Base-by-base conservation (phyloP, 768 basidiomycete genomes). In the Gloeophyllum trabeum region DNA sequence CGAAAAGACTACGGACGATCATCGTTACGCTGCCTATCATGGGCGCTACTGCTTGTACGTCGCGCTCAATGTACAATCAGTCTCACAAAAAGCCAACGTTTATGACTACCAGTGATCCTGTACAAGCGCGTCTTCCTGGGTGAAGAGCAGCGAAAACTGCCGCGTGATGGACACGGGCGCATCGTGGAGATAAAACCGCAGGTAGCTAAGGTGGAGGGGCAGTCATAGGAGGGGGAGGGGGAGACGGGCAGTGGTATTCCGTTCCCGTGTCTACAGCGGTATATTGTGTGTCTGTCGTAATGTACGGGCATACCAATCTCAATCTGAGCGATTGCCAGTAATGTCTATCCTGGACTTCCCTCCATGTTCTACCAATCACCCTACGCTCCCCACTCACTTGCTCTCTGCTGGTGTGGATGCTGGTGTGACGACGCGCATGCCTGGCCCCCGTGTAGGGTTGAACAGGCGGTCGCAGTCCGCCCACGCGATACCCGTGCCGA, bases 401-500 rank as follows among this genome's bases (percentile, higher is more conserved):
- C 48, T 44, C 46, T 54, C 35, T n/a, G 41, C 44, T 50, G 48
- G 52, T 48, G 46, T 57, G 50, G 37, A 71, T 19, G 51, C 44
- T 18, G 56, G 67, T 21, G 20, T 7, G 51, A 90, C 61, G 55
- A 91, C 72, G 48, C 84, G 76, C 35, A 81, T 84, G 46, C 90
- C 90, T 16, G 89, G 80, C 59, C 91, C 75, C 53, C 89, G 75
- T 38, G 90, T 82, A 16, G 88, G 84, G 64, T 91, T 91, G 76
- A 93, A 94, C 13, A 84, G 81, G 39, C 89, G 77, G 65, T 94
- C 87, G 63, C 90, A 92, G 71, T 93, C 90, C 23, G 86, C 80
- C 57, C 89, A 92, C 22, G 90, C 88, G 41, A 79, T 77, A 34
- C 90, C 36, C 7, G 20, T 6, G 20, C 36, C 36, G 57, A 92